Percentiles rank a stretch among this genome's conserved stretches.
These are phyloP conservation scores for Saccharata proteae DNA, from an alignment of 2,329 filamentous ascomycete species.

Conservation along the genomic window DNA sequence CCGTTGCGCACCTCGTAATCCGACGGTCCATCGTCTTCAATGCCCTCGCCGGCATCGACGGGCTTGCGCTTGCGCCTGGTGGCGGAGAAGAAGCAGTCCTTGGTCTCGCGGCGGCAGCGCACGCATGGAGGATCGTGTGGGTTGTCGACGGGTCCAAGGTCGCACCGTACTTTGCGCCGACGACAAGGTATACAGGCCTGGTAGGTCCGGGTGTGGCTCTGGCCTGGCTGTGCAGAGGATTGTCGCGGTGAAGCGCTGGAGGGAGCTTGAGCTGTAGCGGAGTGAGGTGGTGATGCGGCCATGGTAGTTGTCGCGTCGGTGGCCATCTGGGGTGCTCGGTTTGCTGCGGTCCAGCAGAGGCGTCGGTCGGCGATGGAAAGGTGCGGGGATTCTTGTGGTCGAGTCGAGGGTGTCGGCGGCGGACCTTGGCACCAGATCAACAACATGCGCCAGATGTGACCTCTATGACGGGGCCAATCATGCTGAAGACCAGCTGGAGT, in stretches of 20 bases:
- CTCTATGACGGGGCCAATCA: no score
- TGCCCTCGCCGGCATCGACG: slow-evolving; percentile 33
- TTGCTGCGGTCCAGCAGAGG: slow-evolving; percentile 5
- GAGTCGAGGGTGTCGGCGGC: no score
- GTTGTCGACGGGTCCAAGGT: slow-evolving; percentile 69
- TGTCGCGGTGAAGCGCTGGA: slow-evolving; percentile 8
- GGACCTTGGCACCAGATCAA: no score
- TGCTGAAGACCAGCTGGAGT: no score
- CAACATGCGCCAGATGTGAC: no score
- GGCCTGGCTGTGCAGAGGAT: slow-evolving; percentile 1
- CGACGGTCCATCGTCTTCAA: slow-evolving; percentile 29
- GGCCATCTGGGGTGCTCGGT: slow-evolving; percentile 4
- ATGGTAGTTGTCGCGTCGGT: slow-evolving; percentile 7
- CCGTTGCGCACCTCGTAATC: slow-evolving; percentile 65
- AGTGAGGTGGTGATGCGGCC: slow-evolving; percentile 5
- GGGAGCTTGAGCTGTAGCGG: neutral
- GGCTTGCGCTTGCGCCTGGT: slow-evolving; percentile 85
- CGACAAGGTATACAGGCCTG: slow-evolving; percentile 43
- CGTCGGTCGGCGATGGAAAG: no score
- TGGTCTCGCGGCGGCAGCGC: slow-evolving; percentile 85
- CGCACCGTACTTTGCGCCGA: slow-evolving; percentile 45
- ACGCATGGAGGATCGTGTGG: slow-evolving; percentile 90
- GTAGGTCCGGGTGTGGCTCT: slow-evolving; percentile 25
- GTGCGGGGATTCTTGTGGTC: no score
- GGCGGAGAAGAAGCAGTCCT: slow-evolving; percentile 93